phyloP scores from a whole-genome alignment of 768 basidiomycete species.

The Collybiopsis confluens region DNA sequence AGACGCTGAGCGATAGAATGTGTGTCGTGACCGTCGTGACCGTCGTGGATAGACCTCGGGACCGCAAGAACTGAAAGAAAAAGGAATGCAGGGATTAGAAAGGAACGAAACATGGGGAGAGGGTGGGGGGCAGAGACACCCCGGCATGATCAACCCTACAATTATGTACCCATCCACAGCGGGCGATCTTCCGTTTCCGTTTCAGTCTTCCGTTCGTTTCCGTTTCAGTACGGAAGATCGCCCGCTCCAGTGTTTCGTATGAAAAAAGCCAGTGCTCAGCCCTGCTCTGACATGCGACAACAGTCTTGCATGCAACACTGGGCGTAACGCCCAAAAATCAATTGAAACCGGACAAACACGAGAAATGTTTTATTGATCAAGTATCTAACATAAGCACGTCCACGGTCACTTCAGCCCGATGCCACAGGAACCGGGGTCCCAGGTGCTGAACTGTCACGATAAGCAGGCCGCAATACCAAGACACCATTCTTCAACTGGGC shows the following conservation, averaged over 20 bases:
- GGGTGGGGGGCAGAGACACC: neutral
- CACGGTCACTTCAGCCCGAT: slow-evolving; percentile 1
- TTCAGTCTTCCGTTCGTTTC: too few relatives aligned
- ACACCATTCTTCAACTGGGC: slow-evolving; percentile 67
- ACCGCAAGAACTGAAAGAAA: slow-evolving; percentile 16
- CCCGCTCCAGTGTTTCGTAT: too few relatives aligned
- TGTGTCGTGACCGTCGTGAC: slow-evolving; percentile 20
- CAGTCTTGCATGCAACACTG: too few relatives aligned
- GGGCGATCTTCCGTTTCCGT: too few relatives aligned
- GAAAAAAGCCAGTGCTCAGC: too few relatives aligned
- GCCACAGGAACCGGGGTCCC: slow-evolving; percentile 6
- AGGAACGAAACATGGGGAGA: slow-evolving; percentile 10
- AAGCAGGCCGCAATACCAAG: slow-evolving; percentile 49
- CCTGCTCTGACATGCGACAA: too few relatives aligned
- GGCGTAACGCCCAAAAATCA: neutral
- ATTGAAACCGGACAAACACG: too few relatives aligned
- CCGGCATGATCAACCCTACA: too few relatives aligned
- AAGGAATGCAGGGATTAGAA: slow-evolving; percentile 17
- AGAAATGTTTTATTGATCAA: neutral
- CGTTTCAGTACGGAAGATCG: too few relatives aligned
- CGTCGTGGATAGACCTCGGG: slow-evolving; percentile 18
- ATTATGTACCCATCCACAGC: too few relatives aligned
- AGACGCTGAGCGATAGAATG: slow-evolving; percentile 25
- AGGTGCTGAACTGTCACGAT: slow-evolving; percentile 28
- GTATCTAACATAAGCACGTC: neutral